These are phyloP conservation scores for Fistulifera pelliculosa DNA, from an alignment of 108 stramenopile genomes.

Conservation along the genomic window DNA sequence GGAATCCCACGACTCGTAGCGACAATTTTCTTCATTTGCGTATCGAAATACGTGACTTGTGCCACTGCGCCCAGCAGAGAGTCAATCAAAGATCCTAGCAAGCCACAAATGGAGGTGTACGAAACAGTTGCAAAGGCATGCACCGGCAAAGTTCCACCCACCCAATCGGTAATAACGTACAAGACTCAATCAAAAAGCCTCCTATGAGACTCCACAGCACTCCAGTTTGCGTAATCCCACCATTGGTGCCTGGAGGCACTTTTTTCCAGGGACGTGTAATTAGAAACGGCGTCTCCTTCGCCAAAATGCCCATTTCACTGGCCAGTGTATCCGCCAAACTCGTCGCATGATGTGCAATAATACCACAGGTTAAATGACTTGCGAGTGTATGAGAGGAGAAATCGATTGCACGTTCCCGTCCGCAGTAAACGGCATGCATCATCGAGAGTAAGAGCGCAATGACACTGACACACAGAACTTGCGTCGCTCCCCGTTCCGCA, in stretches of 20 bases:
- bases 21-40: constrained; percentile 44
- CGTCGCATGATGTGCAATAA: constrained; percentile 72
- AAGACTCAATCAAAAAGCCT: constrained; percentile 53
- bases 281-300: constrained; percentile 37
- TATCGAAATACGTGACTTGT: constrained; percentile 57
- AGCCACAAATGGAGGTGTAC: constrained; percentile 45
- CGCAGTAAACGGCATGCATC: constrained; percentile 39
- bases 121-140: constrained; percentile 19
- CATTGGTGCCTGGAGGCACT: constrained; percentile 79
- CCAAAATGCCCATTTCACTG: constrained; percentile 73
- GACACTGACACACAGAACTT: constrained; percentile 63
- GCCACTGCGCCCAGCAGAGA: constrained; percentile 72
- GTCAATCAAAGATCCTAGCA: constrained; percentile 60
- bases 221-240: constrained; percentile 57
- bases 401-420: constrained; percentile 44
- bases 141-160: constrained; percentile 25
- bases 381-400: constrained; percentile 19
- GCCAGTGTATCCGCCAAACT: constrained; percentile 77
- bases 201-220: constrained; percentile 50
- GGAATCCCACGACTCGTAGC: constrained; percentile 13
- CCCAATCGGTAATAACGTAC: constrained; percentile 25
- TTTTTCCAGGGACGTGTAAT: constrained; percentile 46
- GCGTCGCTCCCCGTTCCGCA: constrained; percentile 45
- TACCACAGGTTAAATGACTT: constrained; percentile 47
- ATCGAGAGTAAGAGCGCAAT: constrained; percentile 44